Evolutionary conservation across 805 yeast species (phyloP).

Genomic region (Saccharomycopsis malanga): DNA sequence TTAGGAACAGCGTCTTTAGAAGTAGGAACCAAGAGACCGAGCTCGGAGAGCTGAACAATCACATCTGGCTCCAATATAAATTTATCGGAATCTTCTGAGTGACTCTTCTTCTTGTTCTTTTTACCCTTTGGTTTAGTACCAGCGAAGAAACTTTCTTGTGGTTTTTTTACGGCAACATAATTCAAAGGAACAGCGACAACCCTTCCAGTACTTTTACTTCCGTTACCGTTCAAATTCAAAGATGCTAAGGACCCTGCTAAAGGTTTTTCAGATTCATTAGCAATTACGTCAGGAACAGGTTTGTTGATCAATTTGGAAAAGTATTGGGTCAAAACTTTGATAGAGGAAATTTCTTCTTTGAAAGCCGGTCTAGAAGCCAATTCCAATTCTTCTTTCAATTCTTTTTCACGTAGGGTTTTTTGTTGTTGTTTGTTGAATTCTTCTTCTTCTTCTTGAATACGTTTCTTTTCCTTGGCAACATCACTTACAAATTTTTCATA

Average conservation of each 20-base stretch:
- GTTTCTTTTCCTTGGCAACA: constrained; percentile 67
- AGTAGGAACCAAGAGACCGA: constrained; percentile 74
- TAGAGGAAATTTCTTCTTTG: constrained; percentile 65
- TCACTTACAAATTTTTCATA: constrained; percentile 62
- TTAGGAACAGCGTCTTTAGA: constrained; percentile 61
- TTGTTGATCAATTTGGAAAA: constrained; percentile 31
- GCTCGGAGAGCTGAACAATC: constrained; percentile 66
- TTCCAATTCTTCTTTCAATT: constrained; percentile 62
- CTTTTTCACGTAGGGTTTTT: constrained; percentile 47
- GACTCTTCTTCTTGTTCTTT: constrained; percentile 34
- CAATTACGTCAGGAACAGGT: constrained; percentile 17
- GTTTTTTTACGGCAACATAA: constrained; percentile 58
- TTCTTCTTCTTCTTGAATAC: constrained; percentile 49
- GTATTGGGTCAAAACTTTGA: constrained; percentile 62
- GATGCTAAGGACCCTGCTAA: constrained; percentile 28
- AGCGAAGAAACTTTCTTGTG: constrained; percentile 50
- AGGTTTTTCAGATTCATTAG: constrained; percentile 35
- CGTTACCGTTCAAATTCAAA: constrained; percentile 25
- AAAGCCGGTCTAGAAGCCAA: constrained; percentile 82
- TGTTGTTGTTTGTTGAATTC: constrained; percentile 40
- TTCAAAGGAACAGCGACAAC: constrained; percentile 57
- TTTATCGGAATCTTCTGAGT: constrained; percentile 30
- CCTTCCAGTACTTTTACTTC: constrained; percentile 32
- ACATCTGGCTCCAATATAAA: constrained; percentile 76
- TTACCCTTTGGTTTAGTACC: constrained; percentile 44